These are phyloP conservation scores for Arachis hypogaea DNA, from an alignment of 306 rosid species.

Conservation along the genomic window DNA sequence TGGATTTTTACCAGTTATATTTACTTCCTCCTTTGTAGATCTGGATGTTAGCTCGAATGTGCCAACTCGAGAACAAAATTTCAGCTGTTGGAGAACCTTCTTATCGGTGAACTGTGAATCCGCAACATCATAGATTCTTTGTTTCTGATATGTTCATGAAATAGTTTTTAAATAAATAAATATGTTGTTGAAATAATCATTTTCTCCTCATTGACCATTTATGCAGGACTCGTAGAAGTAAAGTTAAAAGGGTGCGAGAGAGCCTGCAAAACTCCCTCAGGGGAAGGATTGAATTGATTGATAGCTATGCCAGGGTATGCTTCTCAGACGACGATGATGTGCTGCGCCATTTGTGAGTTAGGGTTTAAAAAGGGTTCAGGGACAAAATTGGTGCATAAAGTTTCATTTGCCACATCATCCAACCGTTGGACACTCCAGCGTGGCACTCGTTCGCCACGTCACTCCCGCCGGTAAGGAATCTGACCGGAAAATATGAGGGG, in stretches of 20 bases:
- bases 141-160: conserved; percentile 20
- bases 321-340: conserved; percentile 1
- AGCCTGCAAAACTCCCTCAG: conserved; percentile 78
- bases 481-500: too few relatives aligned
- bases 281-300: conserved; percentile 82
- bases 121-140: conserved; percentile 28
- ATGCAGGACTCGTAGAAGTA: conserved; percentile 70
- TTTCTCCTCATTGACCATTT: not conserved
- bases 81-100: conserved; percentile 92
- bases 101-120: conserved; percentile 63
- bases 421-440: too few relatives aligned
- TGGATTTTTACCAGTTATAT: conserved; percentile 25
- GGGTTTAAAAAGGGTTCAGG: too few relatives aligned
- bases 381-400: too few relatives aligned
- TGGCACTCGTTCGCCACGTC: too few relatives aligned
- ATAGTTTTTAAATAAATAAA: not conserved
- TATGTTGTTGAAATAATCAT: conserved; percentile 8
- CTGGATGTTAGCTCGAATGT: conserved; percentile 98
- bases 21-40: conserved; percentile 54
- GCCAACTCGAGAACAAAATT: conserved; percentile 96
- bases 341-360: too few relatives aligned
- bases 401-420: too few relatives aligned
- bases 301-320: conserved; percentile 87
- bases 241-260: conserved; percentile 80
- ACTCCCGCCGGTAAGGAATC: too few relatives aligned